These are phyloP conservation scores for Tephrocybe sp. DNA, from an alignment of 768 basidiomycete genomes.

Conservation along the genomic window DNA sequence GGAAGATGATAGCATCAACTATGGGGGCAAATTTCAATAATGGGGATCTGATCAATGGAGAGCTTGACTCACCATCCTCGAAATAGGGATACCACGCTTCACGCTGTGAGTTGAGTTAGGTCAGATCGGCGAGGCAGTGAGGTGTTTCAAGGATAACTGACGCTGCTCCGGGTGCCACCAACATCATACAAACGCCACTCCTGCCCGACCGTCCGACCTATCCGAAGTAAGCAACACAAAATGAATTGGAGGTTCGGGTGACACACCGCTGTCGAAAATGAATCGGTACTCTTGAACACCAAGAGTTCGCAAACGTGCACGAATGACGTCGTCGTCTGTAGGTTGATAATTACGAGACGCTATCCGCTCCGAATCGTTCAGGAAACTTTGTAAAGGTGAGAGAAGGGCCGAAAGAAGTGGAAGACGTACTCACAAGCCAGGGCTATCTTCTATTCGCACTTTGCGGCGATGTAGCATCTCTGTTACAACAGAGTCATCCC, in stretches of 20 bases:
- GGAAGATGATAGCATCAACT: conserved; percentile 84
- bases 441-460: conserved; percentile 61
- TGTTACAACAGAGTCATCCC: conserved; percentile 64
- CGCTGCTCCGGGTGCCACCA: conserved; percentile 70
- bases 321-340: conserved; percentile 74
- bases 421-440: conserved; percentile 64
- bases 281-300: conserved; percentile 78
- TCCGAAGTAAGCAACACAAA: neutral
- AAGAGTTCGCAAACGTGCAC: conserved; percentile 75
- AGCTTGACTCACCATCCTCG: conserved; percentile 54
- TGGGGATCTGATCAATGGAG: neutral
- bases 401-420: neutral
- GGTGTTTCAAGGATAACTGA: conserved; percentile 36
- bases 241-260: neutral
- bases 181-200: conserved; percentile 86
- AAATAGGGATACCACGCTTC: conserved; percentile 81
- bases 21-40: conserved; percentile 6
- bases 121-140: conserved; percentile 1
- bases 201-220: conserved; percentile 58
- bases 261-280: conserved; percentile 58
- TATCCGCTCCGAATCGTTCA: conserved; percentile 68
- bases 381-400: conserved; percentile 48
- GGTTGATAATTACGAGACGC: conserved; percentile 64
- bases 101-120: conserved; percentile 40
- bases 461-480: conserved; percentile 58